Evolutionary conservation across 495 filamentous ascomycete species (phyloP), one percentile per base, ranked within the genome.

Genomic region (Penicillium waksmanii): DNA sequence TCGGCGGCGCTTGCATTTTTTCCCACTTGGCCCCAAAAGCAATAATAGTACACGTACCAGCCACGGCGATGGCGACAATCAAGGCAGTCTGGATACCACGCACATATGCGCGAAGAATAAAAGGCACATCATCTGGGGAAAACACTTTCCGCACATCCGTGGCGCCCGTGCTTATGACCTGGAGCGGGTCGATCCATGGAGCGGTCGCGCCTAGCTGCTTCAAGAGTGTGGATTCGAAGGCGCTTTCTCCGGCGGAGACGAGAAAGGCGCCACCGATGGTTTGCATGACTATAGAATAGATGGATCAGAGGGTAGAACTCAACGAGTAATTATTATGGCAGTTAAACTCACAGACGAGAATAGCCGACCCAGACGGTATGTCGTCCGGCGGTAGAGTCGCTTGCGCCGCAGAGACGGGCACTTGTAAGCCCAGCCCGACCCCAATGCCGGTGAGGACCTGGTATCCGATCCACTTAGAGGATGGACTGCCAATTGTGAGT

Each of bases 101-200:
- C 34, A 46, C 38, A 19, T 61, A 64, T 21, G 62, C 57, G 54
- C 12, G 43, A 9, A 60, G 8, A 51, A 64, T 40, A 36, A 40
- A 57, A 19, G 48, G 13, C 25, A 64, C 40, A 42, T 60, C 42
- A 17, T 48, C 62, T 0, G 73, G 35, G 9, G 56, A 55, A 60
- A 88, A 83, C 0, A 79, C 73, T 7, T 69, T 56, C 3, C 77
- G 76, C 4, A 89, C 54, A 33, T 82, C 68, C 0, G 81, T 77
- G 0, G 84, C 85, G 7, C 86, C 85, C 2, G 79, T 80, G 6
- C 51, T 61, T 11, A 85, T 57, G 5, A 85, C 74, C 0, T 65
- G 10, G 0, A 17, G 23, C 0, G 82, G 77, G 61, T 78, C 62
- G 34, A 86, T 67, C 10, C 42, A 58, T 0, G 83, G 82, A 7